Evolutionary conservation across 2,329 filamentous ascomycete species (phyloP).

Genomic region (Neofusicoccum laricinum): DNA sequence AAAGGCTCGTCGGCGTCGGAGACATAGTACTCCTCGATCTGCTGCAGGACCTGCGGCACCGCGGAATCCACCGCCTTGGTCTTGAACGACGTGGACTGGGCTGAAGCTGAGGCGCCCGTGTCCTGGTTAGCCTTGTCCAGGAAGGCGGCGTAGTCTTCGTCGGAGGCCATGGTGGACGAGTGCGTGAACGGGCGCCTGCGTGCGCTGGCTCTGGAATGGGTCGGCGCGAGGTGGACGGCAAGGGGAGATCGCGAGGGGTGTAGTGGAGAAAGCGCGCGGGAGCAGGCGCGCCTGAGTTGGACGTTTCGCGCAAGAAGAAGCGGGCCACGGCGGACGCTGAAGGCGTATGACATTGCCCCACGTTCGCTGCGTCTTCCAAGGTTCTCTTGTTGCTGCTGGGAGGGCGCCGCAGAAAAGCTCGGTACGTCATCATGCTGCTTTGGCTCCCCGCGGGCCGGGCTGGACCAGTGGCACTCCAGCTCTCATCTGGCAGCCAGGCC

Average conservation of each 20-base stretch:
- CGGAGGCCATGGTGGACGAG: constrained; percentile 60
- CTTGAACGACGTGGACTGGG: constrained; percentile 28
- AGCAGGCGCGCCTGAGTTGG: neutral
- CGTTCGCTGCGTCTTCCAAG: constrained; percentile 2
- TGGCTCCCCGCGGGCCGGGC: neutral
- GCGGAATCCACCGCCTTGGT: constrained; percentile 46
- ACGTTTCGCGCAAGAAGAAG: constrained; percentile 7
- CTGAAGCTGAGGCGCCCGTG: constrained; percentile 33
- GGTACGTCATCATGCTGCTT: constrained; percentile 2
- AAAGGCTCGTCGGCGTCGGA: constrained; percentile 88
- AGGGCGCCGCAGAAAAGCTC: neutral
- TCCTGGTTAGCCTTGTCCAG: constrained; percentile 83
- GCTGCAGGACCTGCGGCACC: constrained; percentile 52
- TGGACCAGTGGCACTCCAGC: neutral
- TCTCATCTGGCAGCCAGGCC: neutral
- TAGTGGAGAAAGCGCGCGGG: neutral
- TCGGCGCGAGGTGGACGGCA: neutral
- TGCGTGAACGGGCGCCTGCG: neutral
- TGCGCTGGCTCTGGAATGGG: neutral
- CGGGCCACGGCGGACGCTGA: neutral
- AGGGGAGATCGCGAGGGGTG: neutral
- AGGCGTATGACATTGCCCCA: constrained; percentile 7
- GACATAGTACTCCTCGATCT: constrained; percentile 61
- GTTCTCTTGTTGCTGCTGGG: neutral
- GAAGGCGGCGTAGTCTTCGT: constrained; percentile 81